Evolutionary conservation across 2,329 filamentous ascomycete species (phyloP), one percentile per base, ranked within the genome.

Genomic region (Myriosclerotinia curreyana): DNA sequence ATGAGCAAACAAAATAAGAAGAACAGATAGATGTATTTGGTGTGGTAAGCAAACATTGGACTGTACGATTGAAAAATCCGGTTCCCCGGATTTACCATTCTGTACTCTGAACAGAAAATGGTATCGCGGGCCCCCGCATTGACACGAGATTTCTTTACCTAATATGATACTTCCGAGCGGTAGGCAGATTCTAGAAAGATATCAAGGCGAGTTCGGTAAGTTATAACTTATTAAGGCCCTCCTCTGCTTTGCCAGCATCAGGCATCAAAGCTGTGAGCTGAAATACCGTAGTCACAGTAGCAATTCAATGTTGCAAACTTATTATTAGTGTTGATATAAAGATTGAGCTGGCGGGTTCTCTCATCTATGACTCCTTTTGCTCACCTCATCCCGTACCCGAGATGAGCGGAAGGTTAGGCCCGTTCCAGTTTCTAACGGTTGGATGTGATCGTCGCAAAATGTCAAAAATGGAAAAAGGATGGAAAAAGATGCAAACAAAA

Each of bases 331-430:
- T 6, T 40, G 28, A 34, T 58, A 17, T 49, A 34, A 31, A 58
- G 52, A 44, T 60, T 42, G 52, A 28, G 36, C 44, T 60, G 53
- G 55, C 36, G 28, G n/a, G 14, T 22, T 59, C 42, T n/a, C n/a
- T n/a, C n/a, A n/a, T n/a, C n/a, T 36, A 48, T 59, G 55, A 34
- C 55, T 48, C 55, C 31, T 38, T 56, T 56, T 46, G 44, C 34
- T 66, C 59, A 62, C 52, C 55, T 67, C 64, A 62, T 60, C 54
- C 31, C 64, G 64, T 56, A 48, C 58, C n/a, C 42, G 42, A 59
- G 55, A 48, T 38, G 42, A 7, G 46, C 66, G 66, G 66, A 66
- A 66, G 65, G 60, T 55, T 64, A 44, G 63, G 60, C 63, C 66
- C 62, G 56, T 62, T 61, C 51, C 51, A 58, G 46, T 59, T 66